Conservation (phyloP, 2,329 filamentous ascomycete species). For the Gnomoniopsis smithogilvyi region DNA sequence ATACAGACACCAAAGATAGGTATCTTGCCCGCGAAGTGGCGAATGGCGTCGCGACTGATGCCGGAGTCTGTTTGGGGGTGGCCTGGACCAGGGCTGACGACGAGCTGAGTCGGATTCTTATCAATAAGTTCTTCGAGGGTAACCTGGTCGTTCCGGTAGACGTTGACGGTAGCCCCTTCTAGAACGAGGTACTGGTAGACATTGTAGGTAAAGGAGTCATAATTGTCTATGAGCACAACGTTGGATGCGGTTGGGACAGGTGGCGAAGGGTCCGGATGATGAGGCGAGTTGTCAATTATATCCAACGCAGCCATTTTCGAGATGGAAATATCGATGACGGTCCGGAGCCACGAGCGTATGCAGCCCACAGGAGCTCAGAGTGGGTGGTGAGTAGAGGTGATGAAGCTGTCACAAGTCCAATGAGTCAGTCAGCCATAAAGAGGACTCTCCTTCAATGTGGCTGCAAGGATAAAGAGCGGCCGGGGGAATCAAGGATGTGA, state of each 20-base stretch:
- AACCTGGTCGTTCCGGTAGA: slow-evolving; percentile 90
- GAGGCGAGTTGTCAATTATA: slow-evolving; percentile 78
- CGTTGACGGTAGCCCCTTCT: slow-evolving; percentile 88
- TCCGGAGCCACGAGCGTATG: not conserved
- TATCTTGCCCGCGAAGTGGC: slow-evolving; percentile 89
- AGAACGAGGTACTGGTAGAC: slow-evolving; percentile 97
- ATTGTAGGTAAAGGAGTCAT: slow-evolving; percentile 99
- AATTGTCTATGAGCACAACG: slow-evolving; percentile 95
- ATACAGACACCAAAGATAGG: slow-evolving; percentile 98
- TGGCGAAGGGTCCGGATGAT: slow-evolving; percentile 71
- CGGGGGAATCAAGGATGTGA: not conserved
- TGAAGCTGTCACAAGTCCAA: not conserved
- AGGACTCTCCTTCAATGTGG: not conserved
- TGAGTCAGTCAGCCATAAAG: not conserved
- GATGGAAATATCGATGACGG: not conserved
- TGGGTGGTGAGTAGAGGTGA: not conserved
- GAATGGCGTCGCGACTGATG: slow-evolving; percentile 87
- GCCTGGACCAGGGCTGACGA: slow-evolving; percentile 91
- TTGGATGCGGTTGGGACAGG: slow-evolving; percentile 80
- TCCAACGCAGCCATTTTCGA: slow-evolving; percentile 43
- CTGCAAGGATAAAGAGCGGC: not conserved
- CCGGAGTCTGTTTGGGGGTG: slow-evolving; percentile 91
- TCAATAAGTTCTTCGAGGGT: slow-evolving; percentile 78
- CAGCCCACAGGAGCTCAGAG: not conserved
- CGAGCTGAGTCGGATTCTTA: slow-evolving; percentile 85